These are phyloP conservation scores for Jasminum sambac DNA, from an alignment of 257 asterid species.

Conservation along the genomic window DNA sequence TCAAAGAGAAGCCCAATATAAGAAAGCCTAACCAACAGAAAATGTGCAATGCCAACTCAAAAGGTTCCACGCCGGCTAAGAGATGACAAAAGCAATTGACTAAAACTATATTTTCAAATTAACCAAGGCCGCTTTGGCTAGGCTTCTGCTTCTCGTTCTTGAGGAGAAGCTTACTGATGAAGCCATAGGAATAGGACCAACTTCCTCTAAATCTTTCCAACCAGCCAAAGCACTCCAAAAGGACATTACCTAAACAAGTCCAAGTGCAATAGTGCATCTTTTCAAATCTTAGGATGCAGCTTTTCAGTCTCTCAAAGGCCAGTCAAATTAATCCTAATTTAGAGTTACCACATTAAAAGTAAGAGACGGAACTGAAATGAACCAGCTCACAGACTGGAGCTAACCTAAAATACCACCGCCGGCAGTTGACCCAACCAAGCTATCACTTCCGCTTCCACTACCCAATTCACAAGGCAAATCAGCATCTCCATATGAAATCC, in stretches of 20 bases:
- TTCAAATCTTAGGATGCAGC: too few relatives aligned
- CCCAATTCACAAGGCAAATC: slow-evolving; percentile 92
- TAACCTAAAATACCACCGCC: slow-evolving; percentile 96
- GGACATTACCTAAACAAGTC: too few relatives aligned
- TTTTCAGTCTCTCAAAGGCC: too few relatives aligned
- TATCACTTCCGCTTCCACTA: slow-evolving; percentile 97
- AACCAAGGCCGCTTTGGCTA: background rate
- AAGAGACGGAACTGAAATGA: slow-evolving; percentile 4
- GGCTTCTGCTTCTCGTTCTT: too few relatives aligned
- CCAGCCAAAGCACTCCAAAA: too few relatives aligned
- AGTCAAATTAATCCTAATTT: background rate
- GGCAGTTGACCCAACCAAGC: slow-evolving; percentile 67
- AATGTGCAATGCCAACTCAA: slow-evolving; percentile 7
- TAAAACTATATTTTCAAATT: background rate
- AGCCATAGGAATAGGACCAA: too few relatives aligned
- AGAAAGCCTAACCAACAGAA: background rate
- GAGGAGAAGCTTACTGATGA: too few relatives aligned
- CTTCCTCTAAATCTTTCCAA: too few relatives aligned
- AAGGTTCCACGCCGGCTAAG: slow-evolving; percentile 2
- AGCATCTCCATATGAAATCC: slow-evolving; percentile 77
- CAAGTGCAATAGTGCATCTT: too few relatives aligned
- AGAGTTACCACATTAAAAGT: slow-evolving; percentile 14
- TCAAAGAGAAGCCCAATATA: background rate
- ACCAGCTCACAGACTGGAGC: slow-evolving; percentile 31
- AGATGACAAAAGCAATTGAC: slow-evolving; percentile 1